Conservation (phyloP, 176 grass and related monocot genomes). For the barley (Hordeum vulgare) region DNA sequence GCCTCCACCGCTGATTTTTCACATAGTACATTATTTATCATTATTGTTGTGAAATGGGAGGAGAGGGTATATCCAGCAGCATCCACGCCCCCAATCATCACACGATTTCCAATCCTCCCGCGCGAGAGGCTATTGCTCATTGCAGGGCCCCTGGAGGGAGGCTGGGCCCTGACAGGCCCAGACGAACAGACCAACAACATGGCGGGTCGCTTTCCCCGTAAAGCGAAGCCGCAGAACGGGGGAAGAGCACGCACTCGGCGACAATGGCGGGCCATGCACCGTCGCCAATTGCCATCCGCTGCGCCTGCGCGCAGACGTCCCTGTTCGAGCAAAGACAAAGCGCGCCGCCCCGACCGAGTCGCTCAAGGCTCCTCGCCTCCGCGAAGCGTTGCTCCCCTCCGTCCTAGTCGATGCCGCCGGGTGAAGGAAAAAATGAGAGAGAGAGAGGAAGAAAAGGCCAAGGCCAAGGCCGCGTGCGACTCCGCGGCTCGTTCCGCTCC, state of each 20-base stretch:
- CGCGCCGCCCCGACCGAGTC: neutral
- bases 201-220: neutral
- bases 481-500: neutral
- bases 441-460: neutral
- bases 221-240: neutral
- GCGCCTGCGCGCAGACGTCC: neutral
- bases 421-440: neutral
- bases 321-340: neutral
- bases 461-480: neutral
- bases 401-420: neutral
- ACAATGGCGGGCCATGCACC: too few relatives aligned
- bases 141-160: neutral
- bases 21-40: too few relatives aligned
- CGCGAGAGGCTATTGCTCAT: neutral
- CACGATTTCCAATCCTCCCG: neutral
- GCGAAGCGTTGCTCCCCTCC: neutral
- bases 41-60: too few relatives aligned
- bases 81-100: neutral
- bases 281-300: neutral
- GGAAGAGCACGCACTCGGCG: too few relatives aligned
- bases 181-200: neutral
- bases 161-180: neutral
- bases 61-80: neutral
- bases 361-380: neutral
- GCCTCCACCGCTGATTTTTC: neutral